Percentiles rank a stretch among this genome's conserved stretches.
Conservation (phyloP, 2,329 filamentous ascomycete genomes). For the Apiospora saccharicola region DNA sequence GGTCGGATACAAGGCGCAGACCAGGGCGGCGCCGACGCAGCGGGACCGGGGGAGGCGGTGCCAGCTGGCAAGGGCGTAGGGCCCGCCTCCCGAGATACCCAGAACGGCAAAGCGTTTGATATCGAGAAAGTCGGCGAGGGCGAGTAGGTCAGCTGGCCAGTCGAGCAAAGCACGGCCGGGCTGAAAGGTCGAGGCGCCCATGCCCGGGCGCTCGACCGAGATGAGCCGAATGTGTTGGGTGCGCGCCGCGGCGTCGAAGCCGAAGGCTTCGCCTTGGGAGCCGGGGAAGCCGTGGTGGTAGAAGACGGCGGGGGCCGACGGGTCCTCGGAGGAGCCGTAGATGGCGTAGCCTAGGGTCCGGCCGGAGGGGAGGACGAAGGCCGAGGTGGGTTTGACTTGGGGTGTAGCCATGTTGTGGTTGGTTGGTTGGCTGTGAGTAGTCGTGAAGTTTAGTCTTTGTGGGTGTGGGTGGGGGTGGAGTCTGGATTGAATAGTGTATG, state of each 20-base stretch:
- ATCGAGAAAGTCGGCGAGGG: constrained; percentile 36
- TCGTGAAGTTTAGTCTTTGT: too few species aligned
- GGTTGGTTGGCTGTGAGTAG: background rate
- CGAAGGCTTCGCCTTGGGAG: constrained; percentile 38
- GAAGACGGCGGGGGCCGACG: constrained; percentile 31
- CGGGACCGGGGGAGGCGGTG: constrained; percentile 31
- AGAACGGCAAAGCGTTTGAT: constrained; percentile 36
- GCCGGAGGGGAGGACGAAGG: constrained; percentile 35
- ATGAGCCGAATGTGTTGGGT: constrained; percentile 37
- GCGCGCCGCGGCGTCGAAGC: constrained; percentile 28
- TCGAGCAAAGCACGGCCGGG: constrained; percentile 34
- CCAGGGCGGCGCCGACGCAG: constrained; percentile 29
- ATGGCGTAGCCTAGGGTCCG: constrained; percentile 40
- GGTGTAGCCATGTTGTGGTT: background rate
- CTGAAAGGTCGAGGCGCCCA: constrained; percentile 43
- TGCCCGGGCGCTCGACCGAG: constrained; percentile 42
- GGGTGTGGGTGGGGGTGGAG: background rate
- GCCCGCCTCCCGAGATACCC: constrained; percentile 39
- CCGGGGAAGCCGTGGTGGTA: constrained; percentile 43
- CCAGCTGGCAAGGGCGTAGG: constrained; percentile 37
- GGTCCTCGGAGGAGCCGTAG: constrained; percentile 35
- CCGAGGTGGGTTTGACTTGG: background rate
- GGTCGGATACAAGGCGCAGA: constrained; percentile 33
- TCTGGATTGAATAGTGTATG: background rate
- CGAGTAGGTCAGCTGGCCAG: constrained; percentile 36